A percentile compares a stretch with the other conserved stretches of the same genome.
Conservation (phyloP, 2,329 filamentous ascomycete species). For the Helicocarpus griseus region DNA sequence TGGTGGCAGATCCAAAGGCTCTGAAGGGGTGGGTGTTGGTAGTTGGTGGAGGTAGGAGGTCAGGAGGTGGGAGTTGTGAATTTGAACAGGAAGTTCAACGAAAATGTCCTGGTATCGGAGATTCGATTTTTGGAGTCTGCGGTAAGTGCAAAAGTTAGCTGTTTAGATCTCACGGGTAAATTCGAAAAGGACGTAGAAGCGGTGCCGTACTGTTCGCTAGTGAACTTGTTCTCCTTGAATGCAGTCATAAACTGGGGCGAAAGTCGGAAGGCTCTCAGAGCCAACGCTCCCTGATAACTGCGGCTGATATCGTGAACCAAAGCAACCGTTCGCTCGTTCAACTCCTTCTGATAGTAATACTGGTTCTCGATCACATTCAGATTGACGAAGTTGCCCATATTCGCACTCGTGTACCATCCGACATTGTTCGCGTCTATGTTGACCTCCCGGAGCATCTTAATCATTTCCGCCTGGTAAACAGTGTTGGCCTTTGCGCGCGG, state of each 20-base stretch:
- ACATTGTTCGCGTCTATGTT: slow-evolving; percentile 98
- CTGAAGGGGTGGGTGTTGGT: slow-evolving; percentile 54
- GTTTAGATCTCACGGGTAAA: not conserved
- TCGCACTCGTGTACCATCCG: slow-evolving; percentile 97
- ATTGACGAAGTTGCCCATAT: slow-evolving; percentile 98
- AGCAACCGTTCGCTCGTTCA: slow-evolving; percentile 76
- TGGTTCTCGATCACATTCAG: slow-evolving; percentile 95
- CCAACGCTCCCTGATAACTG: slow-evolving; percentile 84
- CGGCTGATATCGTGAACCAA: slow-evolving; percentile 93
- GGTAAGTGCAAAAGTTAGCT: slow-evolving; percentile 7
- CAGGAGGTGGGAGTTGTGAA: slow-evolving; percentile 96
- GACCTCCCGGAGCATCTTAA: slow-evolving; percentile 89
- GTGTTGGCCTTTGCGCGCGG: slow-evolving; percentile 86
- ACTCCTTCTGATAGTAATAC: slow-evolving; percentile 88
- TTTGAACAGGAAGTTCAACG: slow-evolving; percentile 73
- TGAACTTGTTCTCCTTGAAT: slow-evolving; percentile 97
- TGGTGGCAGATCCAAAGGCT: slow-evolving; percentile 63
- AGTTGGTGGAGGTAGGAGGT: slow-evolving; percentile 93
- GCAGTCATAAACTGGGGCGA: slow-evolving; percentile 80
- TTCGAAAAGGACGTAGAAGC: not conserved
- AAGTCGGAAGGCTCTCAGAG: slow-evolving; percentile 81
- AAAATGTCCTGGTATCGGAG: slow-evolving; percentile 90
- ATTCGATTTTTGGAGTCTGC: slow-evolving; percentile 85
- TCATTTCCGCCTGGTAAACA: slow-evolving; percentile 90
- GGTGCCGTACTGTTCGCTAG: slow-evolving; percentile 69